Evolutionary conservation across 352 stramenopile genomes (phyloP), one percentile per base, ranked within the genome.

Genomic region (Thraustotheca clavata): DNA sequence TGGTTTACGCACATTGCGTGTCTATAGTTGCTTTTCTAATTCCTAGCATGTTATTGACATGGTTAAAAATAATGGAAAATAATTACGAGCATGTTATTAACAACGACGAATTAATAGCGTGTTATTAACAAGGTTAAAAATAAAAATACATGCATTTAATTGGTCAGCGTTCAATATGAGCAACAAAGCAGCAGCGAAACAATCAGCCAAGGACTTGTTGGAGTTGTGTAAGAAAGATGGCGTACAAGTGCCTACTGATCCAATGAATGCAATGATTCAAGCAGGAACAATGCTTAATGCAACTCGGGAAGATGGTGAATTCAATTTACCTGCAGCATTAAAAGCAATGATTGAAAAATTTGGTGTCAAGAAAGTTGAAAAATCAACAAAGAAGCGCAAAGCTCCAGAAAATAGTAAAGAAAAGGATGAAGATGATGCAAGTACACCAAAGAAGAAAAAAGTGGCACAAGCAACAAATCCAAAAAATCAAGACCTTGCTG

Each of bases 331-430:
- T 12, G 57, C 57, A 20, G 57, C 57, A n/a, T 40, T 65, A 11
- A 49, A 89, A 79, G 82, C 89, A 65, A 87, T 91, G 79, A 80
- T 87, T 41, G 71, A 76, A 20, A 94, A 91, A 62, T 94, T 91
- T 59, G 84, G 59, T 29, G 57, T 77, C 16, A 69, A 77, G 24
- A 83, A 83, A 50, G 69, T 76, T 33, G 50, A 71, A 6, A 49
- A 36, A 3, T 9, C 48, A 0, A 34, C 73, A 36, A 89, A 88
- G 69, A 88, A 86, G 48, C 77, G 76, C 5, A 87, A 87, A 61
- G 20, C 59, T 27, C 70, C 75, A 49, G 57, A 39, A 14, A 27
- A 47, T 47, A 38, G 38, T 24, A 67, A 67, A 22, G 62, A 67
- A 11, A 34, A 65, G 3, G 62, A 55, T 1, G 50, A 67, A 26